phyloP scores from a whole-genome alignment of 2,329 filamentous ascomycete species.

The Colletotrichum euphorbiae region DNA sequence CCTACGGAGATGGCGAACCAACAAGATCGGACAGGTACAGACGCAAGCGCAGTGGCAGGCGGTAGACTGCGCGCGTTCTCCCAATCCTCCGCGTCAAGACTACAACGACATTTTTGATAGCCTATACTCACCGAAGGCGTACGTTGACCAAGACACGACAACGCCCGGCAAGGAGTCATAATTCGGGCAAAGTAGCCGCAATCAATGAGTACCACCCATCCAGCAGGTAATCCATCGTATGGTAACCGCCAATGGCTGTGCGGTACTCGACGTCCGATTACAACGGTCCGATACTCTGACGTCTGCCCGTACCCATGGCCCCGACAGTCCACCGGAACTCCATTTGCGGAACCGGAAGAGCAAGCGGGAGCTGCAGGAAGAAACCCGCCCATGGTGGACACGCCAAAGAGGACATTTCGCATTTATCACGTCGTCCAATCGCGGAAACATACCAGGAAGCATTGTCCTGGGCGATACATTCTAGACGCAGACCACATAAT shows the following conservation, averaged over 20 bases:
- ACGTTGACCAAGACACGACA: constrained; percentile 16
- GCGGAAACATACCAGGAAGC: constrained; percentile 17
- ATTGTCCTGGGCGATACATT: background rate
- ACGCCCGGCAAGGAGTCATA: constrained; percentile 20
- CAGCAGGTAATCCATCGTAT: background rate
- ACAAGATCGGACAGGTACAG: background rate
- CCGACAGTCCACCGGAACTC: constrained; percentile 17
- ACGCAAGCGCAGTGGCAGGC: background rate
- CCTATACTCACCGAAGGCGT: constrained; percentile 19
- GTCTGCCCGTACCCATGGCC: constrained; percentile 12
- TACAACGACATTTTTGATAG: constrained; percentile 7
- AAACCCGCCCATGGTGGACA: constrained; percentile 14
- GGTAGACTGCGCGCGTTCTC: constrained; percentile 5
- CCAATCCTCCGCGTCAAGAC: constrained; percentile 17
- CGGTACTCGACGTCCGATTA: constrained; percentile 13
- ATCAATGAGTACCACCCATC: background rate
- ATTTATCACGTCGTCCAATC: background rate
- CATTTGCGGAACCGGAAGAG: constrained; percentile 20
- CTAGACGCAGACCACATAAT: constrained; percentile 9
- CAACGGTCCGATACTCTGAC: constrained; percentile 19
- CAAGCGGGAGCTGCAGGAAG: constrained; percentile 6
- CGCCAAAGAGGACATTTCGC: background rate
- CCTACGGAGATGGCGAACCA: background rate
- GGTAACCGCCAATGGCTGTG: constrained; percentile 10
- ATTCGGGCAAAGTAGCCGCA: constrained; percentile 4